Conservation (phyloP, 176 grass and related monocot genomes). For the Rhynchospora pubera region DNA sequence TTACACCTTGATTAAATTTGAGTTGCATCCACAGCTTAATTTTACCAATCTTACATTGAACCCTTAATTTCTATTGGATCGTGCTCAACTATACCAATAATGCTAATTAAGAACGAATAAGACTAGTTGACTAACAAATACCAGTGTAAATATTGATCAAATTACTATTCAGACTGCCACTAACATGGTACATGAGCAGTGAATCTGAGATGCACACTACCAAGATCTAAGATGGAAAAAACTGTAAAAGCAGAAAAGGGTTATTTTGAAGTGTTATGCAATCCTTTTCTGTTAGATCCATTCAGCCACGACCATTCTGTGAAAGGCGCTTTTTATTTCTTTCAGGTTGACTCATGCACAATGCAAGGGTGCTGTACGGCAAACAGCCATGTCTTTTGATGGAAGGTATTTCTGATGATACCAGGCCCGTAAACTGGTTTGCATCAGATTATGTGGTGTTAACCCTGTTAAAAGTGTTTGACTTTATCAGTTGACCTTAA, state of each 20-base stretch:
- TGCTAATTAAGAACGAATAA: neutral
- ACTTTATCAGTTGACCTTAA: neutral
- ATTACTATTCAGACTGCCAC: neutral
- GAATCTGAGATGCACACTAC: neutral
- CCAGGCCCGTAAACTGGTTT: neutral
- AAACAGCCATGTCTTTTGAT: slow-evolving; percentile 72
- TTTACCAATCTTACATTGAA: neutral
- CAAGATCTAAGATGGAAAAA: neutral
- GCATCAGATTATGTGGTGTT: neutral
- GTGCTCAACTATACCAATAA: neutral
- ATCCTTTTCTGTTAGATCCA: neutral
- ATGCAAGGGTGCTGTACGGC: slow-evolving; percentile 72
- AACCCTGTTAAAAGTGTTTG: neutral
- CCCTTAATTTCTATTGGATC: neutral
- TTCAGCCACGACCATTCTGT: neutral
- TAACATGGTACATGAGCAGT: neutral
- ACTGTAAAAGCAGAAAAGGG: neutral
- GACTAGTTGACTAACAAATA: neutral
- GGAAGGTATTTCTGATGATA: slow-evolving; percentile 55
- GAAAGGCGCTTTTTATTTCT: neutral
- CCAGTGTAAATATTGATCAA: neutral
- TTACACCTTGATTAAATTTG: neutral
- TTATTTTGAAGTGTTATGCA: neutral
- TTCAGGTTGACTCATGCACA: slow-evolving; percentile 51
- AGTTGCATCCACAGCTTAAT: neutral